Conservation (phyloP, 352 stramenopile genomes). For the Phytophthora boehmeriae region DNA sequence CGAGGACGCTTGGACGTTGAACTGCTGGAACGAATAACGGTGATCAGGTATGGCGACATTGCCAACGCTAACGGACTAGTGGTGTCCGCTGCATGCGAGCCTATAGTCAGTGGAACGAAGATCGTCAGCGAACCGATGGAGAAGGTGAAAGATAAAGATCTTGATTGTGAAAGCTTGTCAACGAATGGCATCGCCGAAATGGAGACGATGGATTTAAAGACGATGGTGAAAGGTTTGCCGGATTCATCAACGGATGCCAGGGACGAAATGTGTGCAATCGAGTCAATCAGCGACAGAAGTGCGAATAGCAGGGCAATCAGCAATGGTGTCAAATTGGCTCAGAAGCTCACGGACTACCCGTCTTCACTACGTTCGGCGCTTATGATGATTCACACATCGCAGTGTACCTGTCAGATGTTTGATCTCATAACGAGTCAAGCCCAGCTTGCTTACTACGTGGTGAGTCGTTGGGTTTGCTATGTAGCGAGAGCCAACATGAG, state of each 20-base stretch:
- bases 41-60: slow-evolving; percentile 27
- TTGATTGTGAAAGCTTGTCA: slow-evolving; percentile 5
- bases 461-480: slow-evolving; percentile 41
- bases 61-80: slow-evolving; percentile 22
- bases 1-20: slow-evolving; percentile 26
- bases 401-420: slow-evolving; percentile 32
- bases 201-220: neutral
- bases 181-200: slow-evolving; percentile 7
- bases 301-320: neutral
- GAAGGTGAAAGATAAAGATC: neutral
- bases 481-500: slow-evolving; percentile 2
- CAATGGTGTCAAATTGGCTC: neutral
- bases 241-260: too few species aligned
- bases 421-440: slow-evolving; percentile 10
- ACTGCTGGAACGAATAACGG: slow-evolving; percentile 21
- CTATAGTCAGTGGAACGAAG: neutral
- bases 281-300: neutral
- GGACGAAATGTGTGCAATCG: neutral
- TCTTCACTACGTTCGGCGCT: slow-evolving; percentile 42
- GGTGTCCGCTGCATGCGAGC: neutral
- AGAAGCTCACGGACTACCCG: slow-evolving; percentile 22
- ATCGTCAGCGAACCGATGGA: neutral
- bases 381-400: slow-evolving; percentile 27
- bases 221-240: neutral
- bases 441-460: slow-evolving; percentile 27